Conservation (phyloP, 176 grass and related monocot species). For the Guadua angustifolia region DNA sequence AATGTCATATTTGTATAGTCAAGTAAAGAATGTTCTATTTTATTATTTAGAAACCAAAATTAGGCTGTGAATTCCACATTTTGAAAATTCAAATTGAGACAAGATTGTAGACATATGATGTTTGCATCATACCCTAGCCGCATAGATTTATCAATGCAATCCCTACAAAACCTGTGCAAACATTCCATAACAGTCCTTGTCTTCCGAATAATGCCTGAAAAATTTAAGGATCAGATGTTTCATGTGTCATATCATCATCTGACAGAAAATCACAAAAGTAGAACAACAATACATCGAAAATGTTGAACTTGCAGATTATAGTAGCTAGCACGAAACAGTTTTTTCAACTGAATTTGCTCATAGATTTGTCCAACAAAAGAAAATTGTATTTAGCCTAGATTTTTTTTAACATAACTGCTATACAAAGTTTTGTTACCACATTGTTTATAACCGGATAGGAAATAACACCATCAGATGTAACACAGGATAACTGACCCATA, state of each 20-base stretch:
- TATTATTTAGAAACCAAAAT: constrained; percentile 13
- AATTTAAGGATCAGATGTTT: constrained; percentile 9
- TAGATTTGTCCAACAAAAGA: not conserved
- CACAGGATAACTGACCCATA: not conserved
- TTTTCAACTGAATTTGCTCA: constrained; percentile 11
- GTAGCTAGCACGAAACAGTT: not conserved
- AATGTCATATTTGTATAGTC: constrained; percentile 23
- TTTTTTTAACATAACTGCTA: not conserved
- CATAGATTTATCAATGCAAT: constrained; percentile 90
- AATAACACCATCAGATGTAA: constrained; percentile 20
- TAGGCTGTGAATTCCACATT: not conserved
- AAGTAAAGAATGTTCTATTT: constrained; percentile 18
- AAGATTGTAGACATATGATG: not conserved
- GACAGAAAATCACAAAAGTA: constrained; percentile 32
- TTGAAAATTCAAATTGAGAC: not conserved
- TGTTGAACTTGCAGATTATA: constrained; percentile 17
- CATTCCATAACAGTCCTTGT: constrained; percentile 89
- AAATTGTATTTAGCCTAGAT: not conserved
- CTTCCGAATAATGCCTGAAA: constrained; percentile 72
- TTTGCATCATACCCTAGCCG: constrained; percentile 64
- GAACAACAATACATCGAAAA: constrained; percentile 23
- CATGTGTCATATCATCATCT: not conserved
- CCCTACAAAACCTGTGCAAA: constrained; percentile 79
- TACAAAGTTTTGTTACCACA: not conserved
- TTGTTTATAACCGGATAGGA: constrained; percentile 20